Percentiles rank a stretch among this genome's conserved stretches.
phyloP scores from a whole-genome alignment of 2,329 filamentous ascomycete species.

The Akanthomyces uredinophilus region DNA sequence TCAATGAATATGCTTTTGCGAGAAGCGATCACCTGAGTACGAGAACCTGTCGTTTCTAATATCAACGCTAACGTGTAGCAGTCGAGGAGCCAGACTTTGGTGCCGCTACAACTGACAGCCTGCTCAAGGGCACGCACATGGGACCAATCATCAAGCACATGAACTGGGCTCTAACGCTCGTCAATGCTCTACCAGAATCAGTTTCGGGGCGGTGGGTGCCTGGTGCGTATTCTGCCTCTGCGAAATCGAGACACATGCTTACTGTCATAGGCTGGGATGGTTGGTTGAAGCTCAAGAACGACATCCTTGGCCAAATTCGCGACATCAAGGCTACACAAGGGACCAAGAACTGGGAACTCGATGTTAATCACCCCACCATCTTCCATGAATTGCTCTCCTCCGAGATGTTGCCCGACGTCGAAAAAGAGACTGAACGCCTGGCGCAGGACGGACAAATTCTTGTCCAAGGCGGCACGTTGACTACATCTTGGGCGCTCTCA shows the following conservation, averaged over 20 bases:
- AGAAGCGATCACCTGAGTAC: constrained; percentile 29
- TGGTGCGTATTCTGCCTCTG: constrained; percentile 18
- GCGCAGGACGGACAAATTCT: constrained; percentile 35
- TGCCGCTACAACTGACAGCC: constrained; percentile 30
- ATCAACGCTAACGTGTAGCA: constrained; percentile 15
- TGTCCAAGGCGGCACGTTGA: constrained; percentile 36
- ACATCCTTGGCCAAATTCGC: constrained; percentile 31
- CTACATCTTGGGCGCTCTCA: constrained; percentile 33
- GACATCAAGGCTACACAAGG: constrained; percentile 31
- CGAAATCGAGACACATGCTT: constrained; percentile 17
- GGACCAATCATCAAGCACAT: constrained; percentile 33
- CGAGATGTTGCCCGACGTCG: constrained; percentile 26
- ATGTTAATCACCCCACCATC: constrained; percentile 31
- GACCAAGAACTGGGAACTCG: constrained; percentile 29
- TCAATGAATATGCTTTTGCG: constrained; percentile 37
- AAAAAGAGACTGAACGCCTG: constrained; percentile 31
- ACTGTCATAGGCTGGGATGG: constrained; percentile 29
- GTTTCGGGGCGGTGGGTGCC: constrained; percentile 31
- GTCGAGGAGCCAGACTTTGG: constrained; percentile 32
- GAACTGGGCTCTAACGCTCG: constrained; percentile 30
- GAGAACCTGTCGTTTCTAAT: neutral
- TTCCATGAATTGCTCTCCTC: constrained; percentile 31
- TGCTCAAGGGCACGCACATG: constrained; percentile 34
- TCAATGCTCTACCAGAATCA: constrained; percentile 32
- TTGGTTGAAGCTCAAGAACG: constrained; percentile 35